Evolutionary conservation across 164 flowering plant species (phyloP), one percentile per base, ranked within the genome.

Genomic region (Santalum album): DNA sequence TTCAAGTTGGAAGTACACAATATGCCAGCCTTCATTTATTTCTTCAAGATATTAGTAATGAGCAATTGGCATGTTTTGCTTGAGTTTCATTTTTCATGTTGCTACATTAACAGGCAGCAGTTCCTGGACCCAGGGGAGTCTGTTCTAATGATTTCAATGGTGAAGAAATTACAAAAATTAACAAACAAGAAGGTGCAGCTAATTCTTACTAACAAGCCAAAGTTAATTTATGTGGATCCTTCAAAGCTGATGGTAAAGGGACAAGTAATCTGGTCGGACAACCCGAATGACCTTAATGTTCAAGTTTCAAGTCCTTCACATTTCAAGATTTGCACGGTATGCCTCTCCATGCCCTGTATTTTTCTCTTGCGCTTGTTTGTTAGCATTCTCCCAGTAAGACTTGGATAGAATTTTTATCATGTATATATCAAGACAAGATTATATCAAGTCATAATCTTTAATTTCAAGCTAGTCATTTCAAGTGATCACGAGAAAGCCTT

Each of bases 121-220:
- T 90, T 94, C 64, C 63, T 94, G 76, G 97, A 90, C 32, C 87
- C 88, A 1, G 99, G 94, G n/a, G 99, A 94, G 65, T 82, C 94
- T 5, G 87, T 94, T 55, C 66, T 94, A 48, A 86, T 94, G 97
- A 94, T 94, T 71, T 94, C 99, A 4, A 87, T 72, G 78, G 86
- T 94, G 66, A 94, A 87, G 77, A 90, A 87, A 57, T 21, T 94
- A n/a, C 84, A 77, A 65, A 94, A 87, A 60, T 61, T 94, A 21
- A 57, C 89, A 22, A 94, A 72, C 87, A 94, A 86, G 80, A 94
- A 94, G 77, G 99, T 94, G 67, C 99, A 94, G 65, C 97, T 90
- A 43, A 94, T 94, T 63, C 95, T 94, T 24, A 94, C 99, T 25
- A 86, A 94, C 75, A 94, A 82, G 63, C 99, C 99, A 25, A 87